Evolutionary conservation across 2,329 filamentous ascomycete genomes (phyloP), one percentile per base, ranked within the genome.

Genomic region (Claviceps humidiphila): DNA sequence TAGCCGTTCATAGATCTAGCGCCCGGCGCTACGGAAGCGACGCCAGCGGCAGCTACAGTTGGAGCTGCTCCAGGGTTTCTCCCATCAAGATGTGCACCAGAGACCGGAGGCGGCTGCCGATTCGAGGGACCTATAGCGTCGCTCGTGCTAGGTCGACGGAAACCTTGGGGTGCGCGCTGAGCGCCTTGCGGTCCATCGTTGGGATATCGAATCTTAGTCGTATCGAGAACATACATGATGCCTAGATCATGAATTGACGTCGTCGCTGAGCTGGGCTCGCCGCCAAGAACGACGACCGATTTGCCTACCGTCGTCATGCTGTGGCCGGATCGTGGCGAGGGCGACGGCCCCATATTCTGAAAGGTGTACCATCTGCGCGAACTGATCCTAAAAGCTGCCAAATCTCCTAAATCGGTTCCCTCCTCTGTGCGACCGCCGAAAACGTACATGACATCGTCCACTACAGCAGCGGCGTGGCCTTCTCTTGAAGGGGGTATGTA

Each of bases 371-470:
- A 98, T 54, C 93, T 81, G 58, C 88, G 83, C 11, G 89, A 89
- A 1, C 85, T 81, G 54, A 82, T 81, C 51, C 77, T 71, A 60
- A 82, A 82, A 1, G 93, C 93, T 2, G 93, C 91, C 44, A 98
- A 75, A 67, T 98, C 93, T 38, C 91, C 93, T 4, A 98, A 73
- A 65, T 98, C 93, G 30, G 84, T 81, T 1, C 93, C 93, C 59
- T 97, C 90, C 63, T 96, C 89, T 0, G 89, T 96, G 54, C 93
- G 85, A 45, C 93, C 93, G 59, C 94, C 94, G 66, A 98, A 98
- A 55, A 98, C 83, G 71, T 98, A 98, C 94, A 98, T 98, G 54
- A 96, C 93, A 65, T 98, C 93, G 65, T 93, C 89, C 44, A 98
- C 90, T 20, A 98, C 74, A 4, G 91, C 84, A 14, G 93, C 89